Evolutionary conservation across 768 basidiomycete species (phyloP), one percentile per base, ranked within the genome.

Genomic region (Dacryopinax spathularia): DNA sequence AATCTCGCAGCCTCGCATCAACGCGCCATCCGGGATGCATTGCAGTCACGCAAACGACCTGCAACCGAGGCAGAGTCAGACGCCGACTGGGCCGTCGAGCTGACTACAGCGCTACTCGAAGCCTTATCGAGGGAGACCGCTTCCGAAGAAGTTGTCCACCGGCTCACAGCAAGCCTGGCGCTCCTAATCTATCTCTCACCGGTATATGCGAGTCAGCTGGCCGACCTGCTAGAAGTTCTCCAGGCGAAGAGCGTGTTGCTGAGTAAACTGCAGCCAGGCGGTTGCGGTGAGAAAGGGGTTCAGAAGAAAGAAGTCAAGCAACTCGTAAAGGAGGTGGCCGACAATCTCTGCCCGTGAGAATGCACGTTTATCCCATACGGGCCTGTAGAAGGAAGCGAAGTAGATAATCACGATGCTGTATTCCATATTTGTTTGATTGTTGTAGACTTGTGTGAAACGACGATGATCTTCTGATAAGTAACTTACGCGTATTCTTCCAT

Each of bases 101-200:
- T 95, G 33, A 77, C 85, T 1, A 89, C 86, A 69, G 94, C 89
- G 0, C 70, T 96, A n/a, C 71, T 93, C 0, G 89, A 91, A 72
- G 89, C 88, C 18, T 69, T 95, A 20, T 79, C 78, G 60, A 80
- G 81, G 66, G 91, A 95, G 75, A 80, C 76, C 66, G 74, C 77
- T 62, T 88, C 79, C 67, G 88, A 90, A 72, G 93, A 94, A 70
- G 84, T 90, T 68, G 90, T 93, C 1, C 89, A 96, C 72, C 88
- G 92, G 13, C 75, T 96, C 39, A 78, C 82, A 0, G 91, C 89
- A 1, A 85, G 87, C 4, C 75, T 97, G 34, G 92, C 84, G 0
- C 81, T 90, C 69, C 73, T 91, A 34, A 66, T 95, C 37, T 85
- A 87, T 15, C 73, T 89, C 33, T 89, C 90, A 2, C 90, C 93